Evolutionary conservation across 2,329 filamentous ascomycete species (phyloP).

Genomic region (Ophiocordyceps australis): DNA sequence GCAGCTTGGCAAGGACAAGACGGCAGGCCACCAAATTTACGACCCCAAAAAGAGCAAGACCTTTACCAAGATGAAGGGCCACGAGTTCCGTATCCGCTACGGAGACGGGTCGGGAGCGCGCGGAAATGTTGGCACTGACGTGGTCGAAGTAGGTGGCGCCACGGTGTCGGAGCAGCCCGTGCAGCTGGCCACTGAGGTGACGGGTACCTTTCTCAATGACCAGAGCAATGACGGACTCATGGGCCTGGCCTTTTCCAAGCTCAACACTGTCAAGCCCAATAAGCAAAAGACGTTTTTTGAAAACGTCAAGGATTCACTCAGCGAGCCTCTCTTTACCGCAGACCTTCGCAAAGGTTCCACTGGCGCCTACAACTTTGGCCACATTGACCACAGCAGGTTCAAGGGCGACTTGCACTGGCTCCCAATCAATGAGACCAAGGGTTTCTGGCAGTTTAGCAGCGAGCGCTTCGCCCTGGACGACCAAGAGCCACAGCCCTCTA

Average conservation of each 20-base stretch:
- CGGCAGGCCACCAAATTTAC: conserved; percentile 21
- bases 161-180: conserved; percentile 44
- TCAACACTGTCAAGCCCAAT: conserved; percentile 46
- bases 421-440: conserved; percentile 38
- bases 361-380: conserved; percentile 55
- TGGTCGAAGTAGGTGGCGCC: conserved; percentile 47
- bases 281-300: conserved; percentile 59
- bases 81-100: conserved; percentile 47
- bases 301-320: conserved; percentile 42
- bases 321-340: conserved; percentile 50
- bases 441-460: conserved; percentile 44
- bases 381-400: conserved; percentile 44
- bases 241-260: conserved; percentile 44
- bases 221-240: conserved; percentile 49
- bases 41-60: conserved; percentile 16
- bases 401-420: conserved; percentile 40
- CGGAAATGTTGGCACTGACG: conserved; percentile 50
- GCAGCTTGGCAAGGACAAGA: conserved; percentile 26
- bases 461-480: conserved; percentile 34
- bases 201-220: conserved; percentile 37
- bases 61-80: conserved; percentile 17
- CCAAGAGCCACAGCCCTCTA: conserved; percentile 14
- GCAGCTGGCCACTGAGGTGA: conserved; percentile 43
- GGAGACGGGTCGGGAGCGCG: conserved; percentile 46
- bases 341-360: conserved; percentile 38